Percentiles rank a stretch among this genome's conserved stretches.
phyloP scores from a whole-genome alignment of 805 yeast species.

The Hanseniaspora mollemarum region DNA sequence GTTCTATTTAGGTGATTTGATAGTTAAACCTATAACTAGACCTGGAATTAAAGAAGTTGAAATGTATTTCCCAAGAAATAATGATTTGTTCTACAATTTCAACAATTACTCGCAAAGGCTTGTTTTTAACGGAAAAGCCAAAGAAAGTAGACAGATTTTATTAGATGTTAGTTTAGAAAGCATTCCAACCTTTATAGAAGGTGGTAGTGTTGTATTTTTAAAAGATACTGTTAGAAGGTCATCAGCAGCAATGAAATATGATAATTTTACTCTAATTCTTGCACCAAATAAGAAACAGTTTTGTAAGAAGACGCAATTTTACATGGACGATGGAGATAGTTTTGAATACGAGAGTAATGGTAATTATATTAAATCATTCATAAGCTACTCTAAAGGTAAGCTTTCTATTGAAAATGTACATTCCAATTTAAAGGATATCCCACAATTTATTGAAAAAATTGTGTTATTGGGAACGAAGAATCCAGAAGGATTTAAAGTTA shows the following conservation, averaged over 20 bases:
- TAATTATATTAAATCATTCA: constrained; percentile 37
- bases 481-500: constrained; percentile 20
- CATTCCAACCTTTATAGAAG: constrained; percentile 61
- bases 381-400: constrained; percentile 31
- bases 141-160: constrained; percentile 20
- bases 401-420: constrained; percentile 20
- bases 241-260: constrained; percentile 57
- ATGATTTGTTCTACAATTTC: constrained; percentile 47
- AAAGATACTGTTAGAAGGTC: constrained; percentile 74
- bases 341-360: constrained; percentile 42
- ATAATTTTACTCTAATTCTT: constrained; percentile 67
- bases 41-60: constrained; percentile 35
- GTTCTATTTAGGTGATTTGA: constrained; percentile 68
- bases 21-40: constrained; percentile 70
- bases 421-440: not conserved
- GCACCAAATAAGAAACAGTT: constrained; percentile 40
- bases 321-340: constrained; percentile 78
- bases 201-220: constrained; percentile 63
- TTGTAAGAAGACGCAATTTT: constrained; percentile 49
- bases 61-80: constrained; percentile 33
- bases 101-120: constrained; percentile 31
- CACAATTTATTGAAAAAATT: constrained; percentile 14
- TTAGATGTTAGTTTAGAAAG: constrained; percentile 41
- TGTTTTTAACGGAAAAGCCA: constrained; percentile 27
- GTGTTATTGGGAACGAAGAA: not conserved